These are phyloP conservation scores for Ulota crispa DNA, from an alignment of 225 moss, liverwort and hornwort genomes.

Conservation along the genomic window DNA sequence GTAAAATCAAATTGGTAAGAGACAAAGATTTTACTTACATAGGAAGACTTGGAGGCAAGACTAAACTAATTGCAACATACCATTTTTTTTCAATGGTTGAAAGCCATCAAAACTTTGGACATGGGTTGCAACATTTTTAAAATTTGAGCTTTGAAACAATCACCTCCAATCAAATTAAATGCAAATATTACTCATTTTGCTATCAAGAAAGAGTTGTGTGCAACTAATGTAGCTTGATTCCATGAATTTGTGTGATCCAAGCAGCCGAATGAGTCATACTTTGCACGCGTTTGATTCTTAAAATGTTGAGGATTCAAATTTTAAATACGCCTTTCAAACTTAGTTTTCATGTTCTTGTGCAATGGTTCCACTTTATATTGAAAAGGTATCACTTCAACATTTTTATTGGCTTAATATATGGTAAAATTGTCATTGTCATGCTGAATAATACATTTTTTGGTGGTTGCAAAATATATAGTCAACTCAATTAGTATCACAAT, in stretches of 20 bases:
- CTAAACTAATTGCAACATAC: not conserved
- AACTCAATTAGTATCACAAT: too few relatives aligned
- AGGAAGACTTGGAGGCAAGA: not conserved
- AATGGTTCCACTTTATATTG: not conserved
- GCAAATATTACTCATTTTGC: slow-evolving; percentile 59
- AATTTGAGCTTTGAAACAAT: slow-evolving; percentile 31
- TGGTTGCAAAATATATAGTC: too few relatives aligned
- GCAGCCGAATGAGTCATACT: slow-evolving; percentile 59
- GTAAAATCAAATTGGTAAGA: not conserved
- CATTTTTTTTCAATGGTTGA: slow-evolving; percentile 6
- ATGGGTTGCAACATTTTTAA: slow-evolving; percentile 64
- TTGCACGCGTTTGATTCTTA: too few relatives aligned
- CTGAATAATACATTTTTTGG: slow-evolving; percentile 27
- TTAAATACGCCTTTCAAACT: not conserved
- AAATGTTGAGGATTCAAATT: not conserved
- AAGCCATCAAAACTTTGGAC: not conserved
- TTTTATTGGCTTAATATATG: not conserved
- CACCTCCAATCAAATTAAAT: slow-evolving; percentile 66
- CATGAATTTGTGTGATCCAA: slow-evolving; percentile 84
- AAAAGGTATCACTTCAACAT: not conserved
- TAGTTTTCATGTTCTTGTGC: slow-evolving; percentile 4
- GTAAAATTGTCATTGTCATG: not conserved
- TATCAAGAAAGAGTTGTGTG: slow-evolving; percentile 64
- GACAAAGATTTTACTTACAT: not conserved
- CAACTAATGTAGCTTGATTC: slow-evolving; percentile 77